Percentiles rank a stretch among this genome's conserved stretches.
phyloP scores from a whole-genome alignment of 2,329 filamentous ascomycete species.

The Ramichloridium luteum region DNA sequence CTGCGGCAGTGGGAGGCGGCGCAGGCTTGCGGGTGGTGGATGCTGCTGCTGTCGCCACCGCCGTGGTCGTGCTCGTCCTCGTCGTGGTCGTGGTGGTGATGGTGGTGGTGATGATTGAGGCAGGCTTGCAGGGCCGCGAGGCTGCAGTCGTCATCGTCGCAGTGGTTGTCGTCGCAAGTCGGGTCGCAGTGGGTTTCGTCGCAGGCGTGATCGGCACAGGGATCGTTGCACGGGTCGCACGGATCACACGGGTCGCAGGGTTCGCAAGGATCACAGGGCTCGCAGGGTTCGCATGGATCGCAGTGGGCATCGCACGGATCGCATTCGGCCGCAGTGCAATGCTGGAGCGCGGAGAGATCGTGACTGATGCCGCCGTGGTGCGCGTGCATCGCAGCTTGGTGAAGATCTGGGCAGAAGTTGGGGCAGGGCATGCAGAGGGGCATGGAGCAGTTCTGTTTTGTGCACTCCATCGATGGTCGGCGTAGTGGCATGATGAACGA shows the following conservation, averaged over 20 bases:
- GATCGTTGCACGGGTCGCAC: constrained; percentile 1
- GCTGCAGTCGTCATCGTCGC: constrained; percentile 6
- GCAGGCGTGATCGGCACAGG: constrained; percentile 11
- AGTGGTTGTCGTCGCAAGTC: constrained; percentile 7
- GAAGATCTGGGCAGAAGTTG: constrained; percentile 15
- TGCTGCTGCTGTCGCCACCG: no score
- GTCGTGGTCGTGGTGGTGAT: no score
- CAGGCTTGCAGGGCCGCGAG: constrained; percentile 4
- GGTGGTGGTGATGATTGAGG: no score
- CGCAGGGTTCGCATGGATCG: not conserved
- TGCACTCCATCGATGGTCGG: constrained; percentile 13
- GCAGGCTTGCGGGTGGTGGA: constrained; percentile 11
- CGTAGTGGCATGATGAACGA: constrained; percentile 7
- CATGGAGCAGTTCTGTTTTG: constrained; percentile 15
- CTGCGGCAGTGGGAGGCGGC: constrained; percentile 13
- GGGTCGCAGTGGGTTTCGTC: constrained; percentile 14
- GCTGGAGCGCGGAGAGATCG: constrained; percentile 7
- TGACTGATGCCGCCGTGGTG: constrained; percentile 11
- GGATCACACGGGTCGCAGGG: not conserved
- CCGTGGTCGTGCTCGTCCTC: no score
- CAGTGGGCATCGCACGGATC: constrained; percentile 3
- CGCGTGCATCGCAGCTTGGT: constrained; percentile 8
- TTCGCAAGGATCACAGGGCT: constrained; percentile 1
- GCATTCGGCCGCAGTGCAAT: not conserved
- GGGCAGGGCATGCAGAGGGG: constrained; percentile 17